A percentile compares a stretch with the other conserved stretches of the same genome.
Conservation (phyloP, 768 basidiomycete species). For the Podaxis sp. region DNA sequence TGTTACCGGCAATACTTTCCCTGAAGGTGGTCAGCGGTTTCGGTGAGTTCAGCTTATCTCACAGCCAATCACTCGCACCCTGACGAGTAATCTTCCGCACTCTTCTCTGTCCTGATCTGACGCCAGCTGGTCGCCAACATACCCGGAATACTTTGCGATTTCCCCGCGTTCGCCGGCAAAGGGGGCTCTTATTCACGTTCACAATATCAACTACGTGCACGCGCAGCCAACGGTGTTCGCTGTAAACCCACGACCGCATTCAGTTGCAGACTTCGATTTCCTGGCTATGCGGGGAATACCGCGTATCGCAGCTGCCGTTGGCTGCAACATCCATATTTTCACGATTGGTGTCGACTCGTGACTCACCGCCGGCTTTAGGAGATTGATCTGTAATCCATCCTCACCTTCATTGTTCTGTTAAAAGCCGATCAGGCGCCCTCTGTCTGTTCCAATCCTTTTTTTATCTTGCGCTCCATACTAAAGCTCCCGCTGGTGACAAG, state of each 20-base stretch:
- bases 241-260: constrained; percentile 58
- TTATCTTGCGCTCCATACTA: neutral
- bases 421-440: constrained; percentile 1
- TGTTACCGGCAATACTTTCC: constrained; percentile 56
- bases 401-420: neutral
- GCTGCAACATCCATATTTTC: constrained; percentile 54
- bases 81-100: neutral
- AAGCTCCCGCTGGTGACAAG: neutral
- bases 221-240: constrained; percentile 58
- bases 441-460: neutral
- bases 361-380: constrained; percentile 13
- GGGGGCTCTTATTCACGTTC: constrained; percentile 67
- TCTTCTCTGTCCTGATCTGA: neutral
- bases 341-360: constrained; percentile 58
- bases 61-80: constrained; percentile 3
- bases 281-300: constrained; percentile 56
- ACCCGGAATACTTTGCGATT: constrained; percentile 75
- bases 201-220: constrained; percentile 62
- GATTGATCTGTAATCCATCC: neutral
- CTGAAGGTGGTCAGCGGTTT: constrained; percentile 65
- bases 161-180: constrained; percentile 52
- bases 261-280: constrained; percentile 76
- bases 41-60: constrained; percentile 38
- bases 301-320: constrained; percentile 64
- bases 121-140: constrained; percentile 71